Evolutionary conservation across 495 filamentous ascomycete genomes (phyloP).

Genomic region (Talaromyces liani): DNA sequence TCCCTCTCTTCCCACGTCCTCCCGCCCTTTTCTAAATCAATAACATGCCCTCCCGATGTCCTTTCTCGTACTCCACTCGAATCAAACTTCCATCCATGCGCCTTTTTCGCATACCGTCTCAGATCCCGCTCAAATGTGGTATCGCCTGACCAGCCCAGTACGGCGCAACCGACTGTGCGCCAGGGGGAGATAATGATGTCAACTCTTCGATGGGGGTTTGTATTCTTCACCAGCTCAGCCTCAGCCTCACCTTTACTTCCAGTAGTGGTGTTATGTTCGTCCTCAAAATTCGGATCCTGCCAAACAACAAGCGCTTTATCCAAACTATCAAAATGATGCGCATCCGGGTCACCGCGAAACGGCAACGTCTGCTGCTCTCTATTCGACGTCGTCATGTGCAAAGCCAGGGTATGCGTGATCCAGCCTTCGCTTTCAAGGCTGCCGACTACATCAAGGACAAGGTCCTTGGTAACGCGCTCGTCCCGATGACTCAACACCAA

Average conservation of each 20-base stretch:
- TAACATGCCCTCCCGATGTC: constrained; percentile 53
- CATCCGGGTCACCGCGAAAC: constrained; percentile 29
- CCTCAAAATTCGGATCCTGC: constrained; percentile 60
- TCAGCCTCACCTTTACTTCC: not conserved
- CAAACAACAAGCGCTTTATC: constrained; percentile 93
- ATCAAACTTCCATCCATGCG: constrained; percentile 76
- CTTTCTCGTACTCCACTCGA: constrained; percentile 75
- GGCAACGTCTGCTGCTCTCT: constrained; percentile 64
- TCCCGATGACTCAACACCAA: constrained; percentile 77
- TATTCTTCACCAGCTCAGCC: constrained; percentile 42
- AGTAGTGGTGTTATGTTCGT: not conserved
- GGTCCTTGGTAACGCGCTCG: constrained; percentile 51
- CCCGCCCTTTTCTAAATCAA: constrained; percentile 52
- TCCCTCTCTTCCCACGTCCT: constrained; percentile 64
- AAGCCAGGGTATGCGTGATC: constrained; percentile 75
- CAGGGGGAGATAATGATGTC: constrained; percentile 92
- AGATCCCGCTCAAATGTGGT: constrained; percentile 88
- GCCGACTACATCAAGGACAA: constrained; percentile 60
- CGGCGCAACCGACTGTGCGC: constrained; percentile 79
- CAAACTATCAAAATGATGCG: constrained; percentile 62
- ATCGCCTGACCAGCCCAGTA: constrained; percentile 82
- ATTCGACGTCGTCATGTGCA: constrained; percentile 57
- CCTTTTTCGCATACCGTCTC: constrained; percentile 67
- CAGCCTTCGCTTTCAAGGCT: constrained; percentile 59
- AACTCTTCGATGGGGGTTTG: constrained; percentile 74